These are phyloP conservation scores for Nepenthes gracilis DNA, from an alignment of 148 eudicot genomes.

Conservation along the genomic window DNA sequence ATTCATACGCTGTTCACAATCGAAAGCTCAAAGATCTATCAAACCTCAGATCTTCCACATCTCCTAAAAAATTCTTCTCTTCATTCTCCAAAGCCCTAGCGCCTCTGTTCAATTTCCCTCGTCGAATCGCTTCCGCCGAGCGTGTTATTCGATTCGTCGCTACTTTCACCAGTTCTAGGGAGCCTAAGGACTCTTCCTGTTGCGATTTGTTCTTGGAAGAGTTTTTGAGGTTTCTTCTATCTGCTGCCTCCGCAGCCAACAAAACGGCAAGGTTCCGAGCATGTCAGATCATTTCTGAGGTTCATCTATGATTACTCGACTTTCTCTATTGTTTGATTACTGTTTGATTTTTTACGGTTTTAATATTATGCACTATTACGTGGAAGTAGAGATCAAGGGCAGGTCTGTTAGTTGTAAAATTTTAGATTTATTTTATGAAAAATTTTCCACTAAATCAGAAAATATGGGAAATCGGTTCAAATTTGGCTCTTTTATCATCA, in stretches of 20 bases:
- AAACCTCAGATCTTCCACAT: slow-evolving; percentile 33
- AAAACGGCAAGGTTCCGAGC: slow-evolving; percentile 64
- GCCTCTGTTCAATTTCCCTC: slow-evolving; percentile 54
- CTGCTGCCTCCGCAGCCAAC: slow-evolving; percentile 40
- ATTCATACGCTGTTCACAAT: slow-evolving; percentile 63
- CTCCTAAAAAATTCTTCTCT: slow-evolving; percentile 26
- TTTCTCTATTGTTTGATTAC: too few relatives aligned
- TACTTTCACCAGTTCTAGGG: slow-evolving; percentile 28
- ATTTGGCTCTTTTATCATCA: too few relatives aligned
- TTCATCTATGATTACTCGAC: slow-evolving; percentile 1
- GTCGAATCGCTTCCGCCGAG: slow-evolving; percentile 57
- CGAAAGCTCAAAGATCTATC: slow-evolving; percentile 83
- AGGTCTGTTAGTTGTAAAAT: too few relatives aligned
- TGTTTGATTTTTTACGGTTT: too few relatives aligned
- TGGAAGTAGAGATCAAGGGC: too few relatives aligned
- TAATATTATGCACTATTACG: too few relatives aligned
- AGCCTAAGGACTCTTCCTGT: slow-evolving; percentile 6
- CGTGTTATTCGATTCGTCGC: slow-evolving; percentile 62
- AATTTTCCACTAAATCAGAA: too few relatives aligned
- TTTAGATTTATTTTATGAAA: too few relatives aligned
- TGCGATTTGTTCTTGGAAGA: slow-evolving; percentile 28
- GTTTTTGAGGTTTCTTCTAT: slow-evolving; percentile 47
- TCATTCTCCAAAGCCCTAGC: slow-evolving; percentile 49
- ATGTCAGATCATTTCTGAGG: slow-evolving; percentile 81
- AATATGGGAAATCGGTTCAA: too few relatives aligned